Conservation (phyloP, 495 filamentous ascomycete genomes). For the Penicillium antarcticum region DNA sequence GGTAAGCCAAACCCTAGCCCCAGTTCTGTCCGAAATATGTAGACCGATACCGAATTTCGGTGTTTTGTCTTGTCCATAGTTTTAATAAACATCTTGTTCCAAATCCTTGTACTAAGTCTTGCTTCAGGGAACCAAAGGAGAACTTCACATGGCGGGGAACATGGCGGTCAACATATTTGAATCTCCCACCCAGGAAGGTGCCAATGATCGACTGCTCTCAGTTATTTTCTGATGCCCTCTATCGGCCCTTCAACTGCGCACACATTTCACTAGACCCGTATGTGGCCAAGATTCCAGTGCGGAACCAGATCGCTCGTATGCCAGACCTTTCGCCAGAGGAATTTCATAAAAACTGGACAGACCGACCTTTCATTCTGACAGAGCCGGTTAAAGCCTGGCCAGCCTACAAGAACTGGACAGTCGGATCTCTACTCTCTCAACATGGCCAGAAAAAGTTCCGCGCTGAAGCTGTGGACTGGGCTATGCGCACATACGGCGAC, state of each 20-base stretch:
- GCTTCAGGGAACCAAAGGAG: conserved; percentile 32
- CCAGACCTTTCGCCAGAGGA: conserved; percentile 65
- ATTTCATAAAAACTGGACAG: conserved; percentile 72
- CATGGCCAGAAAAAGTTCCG: conserved; percentile 71
- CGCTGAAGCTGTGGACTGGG: conserved; percentile 94
- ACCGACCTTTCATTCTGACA: conserved; percentile 85
- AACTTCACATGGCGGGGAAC: conserved; percentile 74
- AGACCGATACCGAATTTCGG: neutral
- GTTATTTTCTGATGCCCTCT: conserved; percentile 87
- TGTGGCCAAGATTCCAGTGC: conserved; percentile 62
- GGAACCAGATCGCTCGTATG: conserved; percentile 71
- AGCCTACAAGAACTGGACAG: conserved; percentile 69
- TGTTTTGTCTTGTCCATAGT: neutral
- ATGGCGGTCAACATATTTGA: conserved; percentile 80
- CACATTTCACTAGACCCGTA: conserved; percentile 66
- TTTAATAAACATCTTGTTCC: neutral
- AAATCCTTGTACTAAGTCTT: neutral
- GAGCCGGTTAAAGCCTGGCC: conserved; percentile 83
- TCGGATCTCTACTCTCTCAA: conserved; percentile 56
- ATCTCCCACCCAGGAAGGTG: conserved; percentile 54
- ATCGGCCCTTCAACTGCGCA: conserved; percentile 89
- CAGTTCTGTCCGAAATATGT: conserved; percentile 3
- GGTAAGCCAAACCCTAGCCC: conserved; percentile 56
- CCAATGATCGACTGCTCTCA: conserved; percentile 58
- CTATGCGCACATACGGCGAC: conserved; percentile 69